Conservation (phyloP, 2,329 filamentous ascomycete species). For the Fusarium haematococcum region DNA sequence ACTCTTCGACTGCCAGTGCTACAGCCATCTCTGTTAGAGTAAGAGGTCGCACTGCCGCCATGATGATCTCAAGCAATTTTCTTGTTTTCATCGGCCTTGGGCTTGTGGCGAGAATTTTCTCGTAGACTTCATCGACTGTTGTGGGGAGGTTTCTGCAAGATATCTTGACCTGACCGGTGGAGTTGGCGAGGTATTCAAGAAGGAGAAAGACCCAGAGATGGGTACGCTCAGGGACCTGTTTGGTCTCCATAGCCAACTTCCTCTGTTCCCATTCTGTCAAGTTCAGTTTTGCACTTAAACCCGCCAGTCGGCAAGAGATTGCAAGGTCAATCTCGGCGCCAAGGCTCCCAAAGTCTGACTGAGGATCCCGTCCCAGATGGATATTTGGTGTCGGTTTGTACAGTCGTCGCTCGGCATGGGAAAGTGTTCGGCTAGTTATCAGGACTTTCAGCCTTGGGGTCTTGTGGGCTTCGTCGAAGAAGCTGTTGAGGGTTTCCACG, state of each 20-base stretch:
- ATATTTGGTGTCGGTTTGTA: background rate
- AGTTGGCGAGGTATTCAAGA: background rate
- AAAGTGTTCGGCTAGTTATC: background rate
- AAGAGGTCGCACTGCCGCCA: background rate
- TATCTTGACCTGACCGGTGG: background rate
- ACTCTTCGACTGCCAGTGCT: background rate
- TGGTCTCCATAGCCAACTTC: background rate
- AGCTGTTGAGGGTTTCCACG: background rate
- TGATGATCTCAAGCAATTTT: background rate
- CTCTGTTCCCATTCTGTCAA: background rate
- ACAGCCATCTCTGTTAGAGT: background rate
- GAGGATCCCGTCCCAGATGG: background rate
- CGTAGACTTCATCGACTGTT: background rate
- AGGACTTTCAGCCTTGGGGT: background rate
- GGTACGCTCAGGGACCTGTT: background rate
- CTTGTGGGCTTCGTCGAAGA: background rate
- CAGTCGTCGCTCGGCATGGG: background rate
- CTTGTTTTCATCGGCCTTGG: background rate
- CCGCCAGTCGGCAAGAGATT: background rate
- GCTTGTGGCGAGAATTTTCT: background rate
- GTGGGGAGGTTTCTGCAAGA: background rate
- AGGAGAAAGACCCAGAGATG: background rate
- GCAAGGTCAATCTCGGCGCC: background rate
- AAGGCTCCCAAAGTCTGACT: background rate
- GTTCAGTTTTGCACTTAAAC: background rate